Conservation (phyloP, 2,329 filamentous ascomycete species). For the Apiospora malaysiana region DNA sequence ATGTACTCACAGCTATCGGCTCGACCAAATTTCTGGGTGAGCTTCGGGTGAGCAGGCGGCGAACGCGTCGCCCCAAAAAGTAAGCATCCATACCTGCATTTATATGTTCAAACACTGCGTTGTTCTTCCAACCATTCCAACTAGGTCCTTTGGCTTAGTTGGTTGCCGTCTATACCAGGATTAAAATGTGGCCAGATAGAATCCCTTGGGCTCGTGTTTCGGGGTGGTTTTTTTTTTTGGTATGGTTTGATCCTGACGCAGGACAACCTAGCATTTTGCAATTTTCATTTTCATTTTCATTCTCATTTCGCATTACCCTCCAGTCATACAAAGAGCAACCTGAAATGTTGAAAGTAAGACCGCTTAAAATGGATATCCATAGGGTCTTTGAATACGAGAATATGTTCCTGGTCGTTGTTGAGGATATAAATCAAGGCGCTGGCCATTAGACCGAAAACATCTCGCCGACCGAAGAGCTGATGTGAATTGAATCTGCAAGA, state of each 20-base stretch:
- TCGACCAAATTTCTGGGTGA: background rate
- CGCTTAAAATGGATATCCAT: no score
- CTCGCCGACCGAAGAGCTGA: no score
- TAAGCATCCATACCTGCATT: background rate
- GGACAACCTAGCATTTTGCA: background rate
- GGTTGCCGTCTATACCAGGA: background rate
- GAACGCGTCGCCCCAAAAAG: no score
- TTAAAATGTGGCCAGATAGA: background rate
- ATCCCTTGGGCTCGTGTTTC: background rate
- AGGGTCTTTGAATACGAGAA: constrained; percentile 72
- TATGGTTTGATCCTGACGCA: background rate
- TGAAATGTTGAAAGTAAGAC: no score
- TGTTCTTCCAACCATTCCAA: background rate
- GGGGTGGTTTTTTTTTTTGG: background rate
- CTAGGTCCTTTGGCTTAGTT: background rate
- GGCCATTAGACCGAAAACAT: no score
- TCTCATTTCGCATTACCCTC: background rate
- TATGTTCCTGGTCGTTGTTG: constrained; percentile 70
- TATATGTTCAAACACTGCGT: background rate
- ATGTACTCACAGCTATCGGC: background rate
- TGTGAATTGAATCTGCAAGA: no score
- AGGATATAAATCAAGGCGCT: constrained; percentile 53
- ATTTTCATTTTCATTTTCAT: background rate
- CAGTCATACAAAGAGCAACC: no score
- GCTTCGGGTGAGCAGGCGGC: no score